Evolutionary conservation across 2,329 filamentous ascomycete genomes (phyloP).

Genomic region (Aspergillus sojae): DNA sequence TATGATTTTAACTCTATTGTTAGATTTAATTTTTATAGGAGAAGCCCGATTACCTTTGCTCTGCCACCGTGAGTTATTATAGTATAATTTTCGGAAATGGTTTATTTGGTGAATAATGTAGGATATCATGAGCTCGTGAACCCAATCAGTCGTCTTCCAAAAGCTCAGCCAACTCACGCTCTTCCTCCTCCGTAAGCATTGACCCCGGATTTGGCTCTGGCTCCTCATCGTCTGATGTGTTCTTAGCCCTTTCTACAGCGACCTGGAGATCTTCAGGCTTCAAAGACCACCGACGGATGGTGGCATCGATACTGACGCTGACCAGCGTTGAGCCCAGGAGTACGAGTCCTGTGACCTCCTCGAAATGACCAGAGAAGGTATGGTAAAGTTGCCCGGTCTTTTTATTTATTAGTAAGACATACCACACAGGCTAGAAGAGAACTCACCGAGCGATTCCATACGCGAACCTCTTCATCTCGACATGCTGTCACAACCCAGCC

Average conservation of each 20-base stretch:
- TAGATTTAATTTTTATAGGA: too few relatives aligned
- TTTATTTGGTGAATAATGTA: not conserved
- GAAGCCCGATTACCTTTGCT: too few relatives aligned
- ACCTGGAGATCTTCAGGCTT: constrained; percentile 62
- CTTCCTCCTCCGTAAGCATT: constrained; percentile 81
- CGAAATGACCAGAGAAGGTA: constrained; percentile 80
- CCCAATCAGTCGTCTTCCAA: constrained; percentile 68
- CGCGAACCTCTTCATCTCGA: constrained; percentile 84
- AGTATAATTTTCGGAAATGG: not conserved
- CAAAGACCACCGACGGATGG: constrained; percentile 81
- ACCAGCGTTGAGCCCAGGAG: constrained; percentile 64
- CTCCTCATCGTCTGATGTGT: constrained; percentile 49
- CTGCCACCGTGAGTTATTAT: too few relatives aligned
- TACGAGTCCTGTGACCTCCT: constrained; percentile 84
- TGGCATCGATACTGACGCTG: constrained; percentile 88
- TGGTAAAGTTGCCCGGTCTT: constrained; percentile 72
- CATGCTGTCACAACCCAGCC: constrained; percentile 85
- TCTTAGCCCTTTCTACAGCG: constrained; percentile 54
- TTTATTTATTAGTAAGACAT: constrained; percentile 30
- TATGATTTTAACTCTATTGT: too few relatives aligned
- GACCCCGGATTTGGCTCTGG: constrained; percentile 52
- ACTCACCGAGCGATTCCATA: constrained; percentile 72
- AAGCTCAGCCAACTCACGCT: constrained; percentile 86
- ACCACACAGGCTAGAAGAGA: not conserved
- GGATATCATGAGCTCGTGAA: not conserved